Evolutionary conservation across 305 asterid species (phyloP).

Genomic region (Solanum hybrid): DNA sequence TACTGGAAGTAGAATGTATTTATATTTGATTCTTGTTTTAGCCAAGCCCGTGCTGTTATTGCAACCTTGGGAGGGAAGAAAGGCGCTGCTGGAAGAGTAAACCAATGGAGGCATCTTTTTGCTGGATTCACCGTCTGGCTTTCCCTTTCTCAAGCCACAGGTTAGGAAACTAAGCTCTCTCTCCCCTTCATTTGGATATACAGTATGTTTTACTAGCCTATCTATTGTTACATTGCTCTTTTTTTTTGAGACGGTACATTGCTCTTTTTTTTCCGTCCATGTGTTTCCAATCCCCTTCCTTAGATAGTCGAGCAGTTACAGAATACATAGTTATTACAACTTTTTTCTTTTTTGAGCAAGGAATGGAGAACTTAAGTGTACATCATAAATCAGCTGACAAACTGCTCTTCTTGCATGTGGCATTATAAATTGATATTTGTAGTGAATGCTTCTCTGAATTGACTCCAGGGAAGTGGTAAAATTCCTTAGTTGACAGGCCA

Average conservation of each 20-base stretch:
- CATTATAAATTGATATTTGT: not conserved
- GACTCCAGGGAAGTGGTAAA: not conserved
- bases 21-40: slow-evolving; percentile 25
- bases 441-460: not conserved
- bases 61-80: slow-evolving; percentile 73
- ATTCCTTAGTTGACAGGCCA: not conserved
- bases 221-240: not conserved
- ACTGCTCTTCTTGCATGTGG: not conserved
- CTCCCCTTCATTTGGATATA: not conserved
- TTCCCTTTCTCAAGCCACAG: slow-evolving; percentile 72
- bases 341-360: not conserved
- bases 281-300: not conserved
- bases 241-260: not conserved
- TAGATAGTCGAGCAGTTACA: not conserved
- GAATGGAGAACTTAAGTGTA: not conserved
- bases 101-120: slow-evolving; percentile 75
- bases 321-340: not conserved
- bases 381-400: not conserved
- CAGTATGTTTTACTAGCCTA: not conserved
- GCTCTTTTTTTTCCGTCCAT: not conserved
- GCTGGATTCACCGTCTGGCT: slow-evolving; percentile 87
- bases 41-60: slow-evolving; percentile 81
- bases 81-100: slow-evolving; percentile 58
- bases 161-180: slow-evolving; percentile 19
- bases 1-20: slow-evolving; percentile 4